Conservation (phyloP, 176 grass and related monocot species). For the Phyllostachys edulis region DNA sequence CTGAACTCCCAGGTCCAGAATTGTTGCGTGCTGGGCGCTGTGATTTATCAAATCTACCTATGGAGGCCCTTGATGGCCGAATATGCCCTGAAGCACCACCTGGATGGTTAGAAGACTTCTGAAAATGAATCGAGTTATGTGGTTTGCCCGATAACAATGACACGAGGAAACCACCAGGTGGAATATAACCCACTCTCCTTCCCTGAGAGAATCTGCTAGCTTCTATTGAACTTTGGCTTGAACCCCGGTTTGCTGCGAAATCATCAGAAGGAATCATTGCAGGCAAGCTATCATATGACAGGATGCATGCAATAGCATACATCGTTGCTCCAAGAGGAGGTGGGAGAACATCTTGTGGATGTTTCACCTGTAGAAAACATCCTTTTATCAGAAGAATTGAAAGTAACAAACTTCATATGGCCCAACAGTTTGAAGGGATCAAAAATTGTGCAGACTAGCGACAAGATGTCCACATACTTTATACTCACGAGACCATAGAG, state of each 20-base stretch:
- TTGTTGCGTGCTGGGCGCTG: slow-evolving; percentile 17
- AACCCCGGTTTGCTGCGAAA: background rate
- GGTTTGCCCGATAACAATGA: slow-evolving; percentile 53
- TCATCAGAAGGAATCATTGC: slow-evolving; percentile 39
- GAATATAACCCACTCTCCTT: slow-evolving; percentile 46
- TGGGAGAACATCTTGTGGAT: slow-evolving; percentile 70
- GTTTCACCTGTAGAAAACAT: slow-evolving; percentile 61
- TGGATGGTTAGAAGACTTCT: slow-evolving; percentile 8
- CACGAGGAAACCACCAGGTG: slow-evolving; percentile 52
- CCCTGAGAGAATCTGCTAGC: slow-evolving; percentile 25
- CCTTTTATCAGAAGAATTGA: slow-evolving; percentile 7
- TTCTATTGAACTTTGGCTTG: slow-evolving; percentile 18
- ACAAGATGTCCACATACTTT: background rate
- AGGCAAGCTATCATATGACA: slow-evolving; percentile 79
- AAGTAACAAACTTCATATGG: background rate
- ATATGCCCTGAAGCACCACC: slow-evolving; percentile 8
- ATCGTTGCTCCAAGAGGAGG: slow-evolving; percentile 71
- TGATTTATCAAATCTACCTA: slow-evolving; percentile 31
- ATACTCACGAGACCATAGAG: background rate
- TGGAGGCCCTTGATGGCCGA: slow-evolving; percentile 11
- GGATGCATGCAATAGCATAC: slow-evolving; percentile 72
- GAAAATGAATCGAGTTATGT: background rate
- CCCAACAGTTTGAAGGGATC: background rate
- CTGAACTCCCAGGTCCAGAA: slow-evolving; percentile 33
- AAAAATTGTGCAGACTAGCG: background rate